These are phyloP conservation scores for Geosmithia morbida DNA, from an alignment of 2,329 filamentous ascomycete species.

Conservation along the genomic window DNA sequence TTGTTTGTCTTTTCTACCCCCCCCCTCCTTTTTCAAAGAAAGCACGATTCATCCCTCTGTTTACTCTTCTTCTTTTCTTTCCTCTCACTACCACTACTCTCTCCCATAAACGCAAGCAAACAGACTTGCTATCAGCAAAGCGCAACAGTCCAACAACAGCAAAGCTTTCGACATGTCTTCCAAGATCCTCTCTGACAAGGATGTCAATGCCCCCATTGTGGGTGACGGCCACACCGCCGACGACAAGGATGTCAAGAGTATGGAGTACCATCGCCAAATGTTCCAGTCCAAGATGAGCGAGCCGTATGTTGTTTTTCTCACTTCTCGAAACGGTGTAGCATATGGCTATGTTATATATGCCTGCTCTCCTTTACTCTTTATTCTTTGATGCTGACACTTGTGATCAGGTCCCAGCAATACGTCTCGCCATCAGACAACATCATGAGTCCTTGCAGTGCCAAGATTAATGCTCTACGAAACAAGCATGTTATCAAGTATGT, in stretches of 20 bases:
- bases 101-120: too few species aligned
- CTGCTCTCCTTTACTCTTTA: too few species aligned
- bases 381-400: constrained; percentile 12
- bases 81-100: too few species aligned
- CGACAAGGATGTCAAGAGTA: constrained; percentile 42
- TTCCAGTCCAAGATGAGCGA: constrained; percentile 58
- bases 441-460: constrained; percentile 75
- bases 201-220: constrained; percentile 43
- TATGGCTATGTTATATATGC: too few species aligned
- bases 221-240: constrained; percentile 10
- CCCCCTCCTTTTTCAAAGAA: too few species aligned
- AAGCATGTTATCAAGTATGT: constrained; percentile 68
- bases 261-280: constrained; percentile 68
- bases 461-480: constrained; percentile 66
- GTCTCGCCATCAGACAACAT: constrained; percentile 79
- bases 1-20: too few species aligned
- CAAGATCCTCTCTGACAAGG: constrained; percentile 49
- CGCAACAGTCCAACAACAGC: too few species aligned
- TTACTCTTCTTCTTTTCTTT: too few species aligned
- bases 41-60: too few species aligned
- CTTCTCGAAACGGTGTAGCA: neutral
- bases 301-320: constrained; percentile 32
- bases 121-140: too few species aligned
- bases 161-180: constrained; percentile 29
- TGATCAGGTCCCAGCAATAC: constrained; percentile 34